Base-by-base conservation (phyloP, 805 yeast genomes). In the Komagataella pseudopastoris region DNA sequence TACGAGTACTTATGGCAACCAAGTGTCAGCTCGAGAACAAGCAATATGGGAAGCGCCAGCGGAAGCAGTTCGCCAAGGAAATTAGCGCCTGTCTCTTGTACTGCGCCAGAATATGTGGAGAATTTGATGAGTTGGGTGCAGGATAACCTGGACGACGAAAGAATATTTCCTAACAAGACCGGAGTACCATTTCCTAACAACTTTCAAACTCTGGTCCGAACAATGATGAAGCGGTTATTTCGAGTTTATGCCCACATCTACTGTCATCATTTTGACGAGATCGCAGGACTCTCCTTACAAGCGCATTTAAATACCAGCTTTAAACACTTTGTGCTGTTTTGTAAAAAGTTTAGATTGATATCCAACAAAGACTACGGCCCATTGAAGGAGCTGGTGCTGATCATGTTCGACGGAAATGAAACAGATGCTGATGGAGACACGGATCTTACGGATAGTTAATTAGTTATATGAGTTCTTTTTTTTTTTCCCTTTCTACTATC, bases 1-100 rank as follows among this genome's bases (percentile, higher is more conserved):
- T 91, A 89, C 63, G 99, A 93, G 66, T 93, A 93, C 62, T 74
- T 93, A 54, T 93, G 99, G 99, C 96, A 91, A 64, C 74, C 86
- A 6, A 48, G 23, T 20, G 71, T 71, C 56, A 30, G 39, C 14
- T 30, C 39, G 4, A 30, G 39, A 30, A 30, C 39, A 14, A 30
- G 39, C 39, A 30, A 30, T 30, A 30, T 30, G 39, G 39, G 39
- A 2, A 30, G 39, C 14, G 39, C 39, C 14, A 30, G 39, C 14
- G 70, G 78, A 46, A 67, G 71, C 53, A 72, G 65, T 58, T 17
- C 17, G 14, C 44, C 44, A 14, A 47, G 52, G 18, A n/a, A 44
- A 12, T 20, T 77, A 77, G 60, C 80, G 54, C 98, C 99, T 0
- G 79, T 87, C 6, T 83, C 93, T 16, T 81, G 93, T 58, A 81